Base-by-base conservation (phyloP, 768 basidiomycete species). In the Amanita thiersii region DNA sequence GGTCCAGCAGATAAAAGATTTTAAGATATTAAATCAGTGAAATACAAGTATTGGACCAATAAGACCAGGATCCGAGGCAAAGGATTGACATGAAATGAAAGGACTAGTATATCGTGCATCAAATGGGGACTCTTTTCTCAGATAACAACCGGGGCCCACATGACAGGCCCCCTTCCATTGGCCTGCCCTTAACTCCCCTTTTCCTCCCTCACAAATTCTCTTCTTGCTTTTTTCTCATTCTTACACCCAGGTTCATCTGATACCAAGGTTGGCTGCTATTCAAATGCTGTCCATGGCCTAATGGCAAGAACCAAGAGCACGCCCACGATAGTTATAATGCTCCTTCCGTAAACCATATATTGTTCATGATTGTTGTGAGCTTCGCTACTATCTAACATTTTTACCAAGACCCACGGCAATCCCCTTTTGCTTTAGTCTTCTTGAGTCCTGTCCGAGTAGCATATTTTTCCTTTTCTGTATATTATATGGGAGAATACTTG, bases 281-380 rank as follows among this genome's bases (percentile, higher is more conserved):
- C 52, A 55, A 43, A 66, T 65, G 69, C 68, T 68, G 69, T 52
- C 62, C 50, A 54, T 57, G 58, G 68, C 81, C 68, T 77, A 86
- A 88, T 87, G 84, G 84, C 77, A 70, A 72, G 68, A 77, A 81
- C 78, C 81, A 58, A 86, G 77, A 86, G 25, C 10, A 59, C 55
- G 61, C 47, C 61, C 55, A 63, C 57, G 77, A 73, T 64, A 72
- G 74, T 75, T 75, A 77, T 83, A 86, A 86, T 87, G 82, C 83
- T 69, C 61, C 45, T 50, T 45, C 45, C 53, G 54, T 56, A 49
- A 44, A 50, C 53, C 50, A 50, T 51, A n/a, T n/a, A 36, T 47
- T 46, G 46, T 53, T 47, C 40, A 47, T 47, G 43, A 48, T 52
- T 50, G 49, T n/a, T 7, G 3, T 44, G 64, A 61, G 70, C 73